Evolutionary conservation across 2,329 filamentous ascomycete genomes (phyloP).

Genomic region (Botrytis cinerea): DNA sequence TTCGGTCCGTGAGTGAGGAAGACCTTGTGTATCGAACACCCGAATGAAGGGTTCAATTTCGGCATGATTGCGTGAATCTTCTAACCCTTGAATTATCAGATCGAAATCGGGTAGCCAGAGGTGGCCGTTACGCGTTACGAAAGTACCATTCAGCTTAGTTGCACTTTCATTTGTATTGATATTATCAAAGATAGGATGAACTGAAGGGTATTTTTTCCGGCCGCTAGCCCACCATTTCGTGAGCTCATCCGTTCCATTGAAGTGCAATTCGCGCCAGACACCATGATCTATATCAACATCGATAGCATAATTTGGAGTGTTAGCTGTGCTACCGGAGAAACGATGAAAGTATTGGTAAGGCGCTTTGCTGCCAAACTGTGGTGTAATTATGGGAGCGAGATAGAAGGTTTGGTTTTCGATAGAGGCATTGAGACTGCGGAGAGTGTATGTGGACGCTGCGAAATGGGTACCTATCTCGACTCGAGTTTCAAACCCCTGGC

Average conservation of each 20-base stretch:
- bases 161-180: neutral
- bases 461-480: conserved; percentile 25
- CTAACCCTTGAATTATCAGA: neutral
- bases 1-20: neutral
- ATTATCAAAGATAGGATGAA: neutral
- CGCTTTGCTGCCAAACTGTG: neutral
- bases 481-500: conserved; percentile 29
- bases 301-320: neutral
- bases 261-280: neutral
- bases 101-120: neutral
- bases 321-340: conserved; percentile 9
- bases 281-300: conserved; percentile 21
- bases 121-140: neutral
- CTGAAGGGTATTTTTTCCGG: neutral
- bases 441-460: neutral
- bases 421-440: neutral
- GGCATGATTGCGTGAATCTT: neutral
- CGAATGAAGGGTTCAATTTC: conserved; percentile 23
- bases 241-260: conserved; percentile 5
- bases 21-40: neutral
- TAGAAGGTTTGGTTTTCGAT: conserved; percentile 11
- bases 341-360: conserved; percentile 23
- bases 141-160: neutral
- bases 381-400: conserved; percentile 12
- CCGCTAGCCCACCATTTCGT: conserved; percentile 12